Conservation (phyloP, 1,139 yeast genomes). For the Kodamaea anthophila region DNA sequence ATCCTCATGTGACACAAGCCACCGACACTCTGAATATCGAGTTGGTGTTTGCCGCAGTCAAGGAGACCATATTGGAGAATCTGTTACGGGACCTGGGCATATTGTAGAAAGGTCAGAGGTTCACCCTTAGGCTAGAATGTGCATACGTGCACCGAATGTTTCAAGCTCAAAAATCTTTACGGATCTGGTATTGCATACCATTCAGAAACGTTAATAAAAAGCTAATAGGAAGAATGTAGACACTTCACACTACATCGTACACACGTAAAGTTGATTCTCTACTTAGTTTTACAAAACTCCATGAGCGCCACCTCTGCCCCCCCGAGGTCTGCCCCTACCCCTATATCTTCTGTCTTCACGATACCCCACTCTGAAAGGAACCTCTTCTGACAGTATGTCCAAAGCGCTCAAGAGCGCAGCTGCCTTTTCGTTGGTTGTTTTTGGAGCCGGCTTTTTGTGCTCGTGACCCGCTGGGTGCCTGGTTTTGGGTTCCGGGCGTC, state of each 20-base stretch:
- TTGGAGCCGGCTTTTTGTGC: constrained; percentile 1
- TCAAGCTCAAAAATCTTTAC: too few species aligned
- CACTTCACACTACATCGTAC: background rate
- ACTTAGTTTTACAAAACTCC: background rate
- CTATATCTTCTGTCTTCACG: too few species aligned
- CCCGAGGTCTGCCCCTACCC: constrained; percentile 12
- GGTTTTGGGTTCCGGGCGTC: background rate
- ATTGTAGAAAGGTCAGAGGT: too few species aligned
- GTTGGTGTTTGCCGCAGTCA: constrained; percentile 85
- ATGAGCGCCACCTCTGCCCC: constrained; percentile 14
- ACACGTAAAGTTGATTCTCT: background rate
- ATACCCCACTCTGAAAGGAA: constrained; percentile 9
- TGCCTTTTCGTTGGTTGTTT: constrained; percentile 3
- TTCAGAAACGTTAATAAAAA: too few species aligned
- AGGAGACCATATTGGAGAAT: constrained; percentile 83
- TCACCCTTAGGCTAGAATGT: too few species aligned
- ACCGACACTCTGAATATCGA: constrained; percentile 88
- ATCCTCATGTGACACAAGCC: constrained; percentile 92
- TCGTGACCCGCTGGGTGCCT: background rate
- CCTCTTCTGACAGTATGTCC: constrained; percentile 7
- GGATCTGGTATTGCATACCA: too few species aligned
- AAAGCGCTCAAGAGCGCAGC: constrained; percentile 6
- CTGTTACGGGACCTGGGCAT: constrained; percentile 82
- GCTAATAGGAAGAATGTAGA: too few species aligned
- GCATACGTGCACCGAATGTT: too few species aligned